These are phyloP conservation scores for Aspergillus diversus DNA, from an alignment of 495 filamentous ascomycete species.

Conservation along the genomic window DNA sequence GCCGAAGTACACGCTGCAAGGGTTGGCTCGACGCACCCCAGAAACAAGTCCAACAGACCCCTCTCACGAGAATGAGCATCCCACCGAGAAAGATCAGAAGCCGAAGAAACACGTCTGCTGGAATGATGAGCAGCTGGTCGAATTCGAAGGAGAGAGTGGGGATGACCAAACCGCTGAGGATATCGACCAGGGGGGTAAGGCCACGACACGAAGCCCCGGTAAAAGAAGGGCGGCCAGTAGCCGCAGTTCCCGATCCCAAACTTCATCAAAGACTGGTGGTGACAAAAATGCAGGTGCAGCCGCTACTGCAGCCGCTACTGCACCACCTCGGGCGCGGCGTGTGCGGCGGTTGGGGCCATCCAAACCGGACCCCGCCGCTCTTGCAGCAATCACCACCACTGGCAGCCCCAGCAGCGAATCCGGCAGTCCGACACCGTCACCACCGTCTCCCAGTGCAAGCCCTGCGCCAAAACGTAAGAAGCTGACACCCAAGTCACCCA, in stretches of 20 bases:
- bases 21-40: constrained; percentile 35
- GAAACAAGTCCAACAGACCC: constrained; percentile 2
- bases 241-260: constrained; percentile 34
- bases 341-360: constrained; percentile 41
- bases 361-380: constrained; percentile 21
- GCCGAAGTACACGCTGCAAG: constrained; percentile 50
- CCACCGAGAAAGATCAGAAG: constrained; percentile 5
- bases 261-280: constrained; percentile 26
- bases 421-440: constrained; percentile 12
- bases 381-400: constrained; percentile 4
- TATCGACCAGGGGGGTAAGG: constrained; percentile 18
- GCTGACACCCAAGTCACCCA: constrained; percentile 44
- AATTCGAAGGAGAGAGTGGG: constrained; percentile 33
- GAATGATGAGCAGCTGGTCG: constrained; percentile 47
- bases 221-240: constrained; percentile 33
- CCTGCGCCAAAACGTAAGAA: constrained; percentile 44
- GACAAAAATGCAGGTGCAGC: constrained; percentile 23
- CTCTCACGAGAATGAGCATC: constrained; percentile 15
- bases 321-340: constrained; percentile 39
- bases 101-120: constrained; percentile 43
- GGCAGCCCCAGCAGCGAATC: constrained; percentile 9
- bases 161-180: constrained; percentile 25
- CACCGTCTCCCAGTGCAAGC: constrained; percentile 21
- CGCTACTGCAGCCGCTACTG: constrained; percentile 34
- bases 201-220: constrained; percentile 20